Base-by-base conservation (phyloP, 805 yeast genomes). In the Yarrowia deformans region DNA sequence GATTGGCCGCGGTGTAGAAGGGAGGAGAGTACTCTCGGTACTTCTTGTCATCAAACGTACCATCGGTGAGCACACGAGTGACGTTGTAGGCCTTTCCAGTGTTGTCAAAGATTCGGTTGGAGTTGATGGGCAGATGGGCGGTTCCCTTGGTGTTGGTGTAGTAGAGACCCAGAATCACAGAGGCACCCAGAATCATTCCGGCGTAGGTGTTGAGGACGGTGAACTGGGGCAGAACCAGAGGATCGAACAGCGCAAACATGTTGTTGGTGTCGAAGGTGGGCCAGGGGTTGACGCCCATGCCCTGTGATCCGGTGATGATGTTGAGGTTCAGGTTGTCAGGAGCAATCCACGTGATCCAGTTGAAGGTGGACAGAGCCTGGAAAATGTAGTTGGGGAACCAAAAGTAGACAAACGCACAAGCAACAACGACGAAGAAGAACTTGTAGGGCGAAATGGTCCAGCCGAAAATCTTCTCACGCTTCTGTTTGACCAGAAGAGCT, bases 321-420 rank as follows among this genome's bases (percentile, higher is more conserved):
- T 87, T 88, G 7, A 86, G 83, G 49, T 83, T 80, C 70, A 86
- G 84, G 74, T 88, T 87, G 71, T 87, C 75, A n/a, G 80, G 80
- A 1, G 72, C 80, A 58, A 85, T 85, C 89, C 90, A 86, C 35
- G 78, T 82, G 74, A 85, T 83, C 90, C 90, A 87, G 74, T 82
- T 85, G 77, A 90, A 90, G 72, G 82, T 83, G 1, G 87, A 82
- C 63, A 90, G 81, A 1, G 88, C 91, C 19, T 81, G 80, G 79
- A 88, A 88, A 32, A 90, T 79, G 75, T 81, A 89, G 61, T 87
- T 88, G 9, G 94, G 93, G 72, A 89, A 79, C 88, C 90, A 88
- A 75, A 84, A 85, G 84, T 88, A 89, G 8, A 81, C 70, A 72
- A 88, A 87, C 52, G 83, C 78, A 23, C 77, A 76, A 14, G 72